Conservation (phyloP, 75 land plant genomes). For the Picea sitchensis region DNA sequence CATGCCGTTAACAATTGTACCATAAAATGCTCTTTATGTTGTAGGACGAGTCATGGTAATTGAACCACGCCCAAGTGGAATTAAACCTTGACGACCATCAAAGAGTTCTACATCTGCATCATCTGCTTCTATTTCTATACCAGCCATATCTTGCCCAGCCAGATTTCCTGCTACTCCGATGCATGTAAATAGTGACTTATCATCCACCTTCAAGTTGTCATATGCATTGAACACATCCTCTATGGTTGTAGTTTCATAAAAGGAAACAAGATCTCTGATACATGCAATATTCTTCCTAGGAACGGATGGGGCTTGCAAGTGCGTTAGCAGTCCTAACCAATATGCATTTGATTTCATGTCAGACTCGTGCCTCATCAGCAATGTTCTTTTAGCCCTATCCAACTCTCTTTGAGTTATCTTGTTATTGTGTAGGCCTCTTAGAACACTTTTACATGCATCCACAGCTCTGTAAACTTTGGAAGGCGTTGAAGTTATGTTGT, state of each 20-base stretch:
- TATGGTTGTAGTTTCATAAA: conserved; percentile 87
- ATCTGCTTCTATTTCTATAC: conserved; percentile 11
- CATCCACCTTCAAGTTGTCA: conserved; percentile 82
- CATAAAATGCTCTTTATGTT: conserved; percentile 27
- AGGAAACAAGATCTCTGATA: conserved; percentile 72
- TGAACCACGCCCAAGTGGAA: conserved; percentile 55
- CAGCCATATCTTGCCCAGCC: conserved; percentile 60
- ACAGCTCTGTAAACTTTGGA: conserved; percentile 93
- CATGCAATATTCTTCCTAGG: conserved; percentile 91
- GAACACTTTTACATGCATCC: conserved; percentile 93
- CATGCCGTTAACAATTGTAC: background rate
- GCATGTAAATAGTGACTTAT: conserved; percentile 78
- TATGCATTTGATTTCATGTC: conserved; percentile 92
- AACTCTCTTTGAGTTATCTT: conserved; percentile 82
- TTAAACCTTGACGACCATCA: conserved; percentile 21
- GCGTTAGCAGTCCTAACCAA: conserved; percentile 94
- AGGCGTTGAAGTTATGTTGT: conserved; percentile 95
- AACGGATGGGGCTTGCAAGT: conserved; percentile 86
- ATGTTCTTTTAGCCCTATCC: conserved; percentile 90
- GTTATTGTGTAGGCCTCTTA: conserved; percentile 69
- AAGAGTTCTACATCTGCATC: too few relatives aligned
- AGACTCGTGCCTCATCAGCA: conserved; percentile 94
- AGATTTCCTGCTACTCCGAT: conserved; percentile 90
- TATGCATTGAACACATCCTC: conserved; percentile 96
- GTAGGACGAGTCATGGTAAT: conserved; percentile 75